phyloP scores from a whole-genome alignment of 345 rosid genomes.

The Diplotaxis tenuifolia region DNA sequence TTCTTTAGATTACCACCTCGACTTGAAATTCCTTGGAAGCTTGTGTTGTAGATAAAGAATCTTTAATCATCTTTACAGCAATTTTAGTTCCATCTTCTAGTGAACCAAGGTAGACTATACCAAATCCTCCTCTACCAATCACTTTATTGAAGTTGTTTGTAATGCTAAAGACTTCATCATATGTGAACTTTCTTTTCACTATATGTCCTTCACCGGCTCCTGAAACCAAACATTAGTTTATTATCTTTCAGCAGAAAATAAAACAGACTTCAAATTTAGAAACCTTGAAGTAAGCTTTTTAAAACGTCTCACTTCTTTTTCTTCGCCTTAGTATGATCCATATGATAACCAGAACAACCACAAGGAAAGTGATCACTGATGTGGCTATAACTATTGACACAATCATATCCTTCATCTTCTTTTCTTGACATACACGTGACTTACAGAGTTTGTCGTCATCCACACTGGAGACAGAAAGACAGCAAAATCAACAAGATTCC shows the following conservation, averaged over 20 bases:
- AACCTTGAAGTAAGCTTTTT: not conserved
- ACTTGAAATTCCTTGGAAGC: conserved; percentile 46
- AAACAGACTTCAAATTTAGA: not conserved
- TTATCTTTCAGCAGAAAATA: not conserved
- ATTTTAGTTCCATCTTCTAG: conserved; percentile 45
- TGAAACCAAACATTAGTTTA: conserved; percentile 22
- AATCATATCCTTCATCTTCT: conserved; percentile 29
- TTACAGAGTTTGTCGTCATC: conserved; percentile 43
- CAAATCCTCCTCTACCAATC: conserved; percentile 57
- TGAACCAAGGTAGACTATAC: conserved; percentile 46
- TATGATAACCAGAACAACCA: conserved; percentile 35
- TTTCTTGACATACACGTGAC: conserved; percentile 37
- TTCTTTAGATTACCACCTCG: conserved; percentile 52
- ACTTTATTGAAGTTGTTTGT: conserved; percentile 44
- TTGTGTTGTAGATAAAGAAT: conserved; percentile 29
- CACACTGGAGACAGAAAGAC: conserved; percentile 36
- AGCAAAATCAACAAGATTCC: not conserved
- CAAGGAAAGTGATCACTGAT: conserved; percentile 24
- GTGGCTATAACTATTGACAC: conserved; percentile 39
- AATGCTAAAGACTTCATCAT: conserved; percentile 38
- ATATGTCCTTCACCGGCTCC: conserved; percentile 32
- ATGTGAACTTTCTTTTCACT: conserved; percentile 37
- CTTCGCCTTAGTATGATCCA: conserved; percentile 37
- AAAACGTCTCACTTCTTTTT: conserved; percentile 31
- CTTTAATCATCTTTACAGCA: conserved; percentile 55